phyloP scores from a whole-genome alignment of 176 grass and related monocot genomes.

The Rhynchospora pubera region DNA sequence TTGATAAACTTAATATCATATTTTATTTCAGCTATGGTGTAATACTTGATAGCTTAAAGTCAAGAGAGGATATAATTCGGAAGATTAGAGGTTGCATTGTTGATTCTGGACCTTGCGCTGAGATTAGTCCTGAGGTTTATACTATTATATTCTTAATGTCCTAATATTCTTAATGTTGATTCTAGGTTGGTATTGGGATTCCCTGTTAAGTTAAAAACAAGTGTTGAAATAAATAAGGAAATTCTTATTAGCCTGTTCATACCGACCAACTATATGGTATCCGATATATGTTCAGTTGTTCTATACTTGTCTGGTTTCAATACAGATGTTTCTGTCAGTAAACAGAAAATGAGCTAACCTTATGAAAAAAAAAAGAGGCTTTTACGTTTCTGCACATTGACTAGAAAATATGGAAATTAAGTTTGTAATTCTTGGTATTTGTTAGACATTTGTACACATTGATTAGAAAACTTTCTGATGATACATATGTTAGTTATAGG shows the following conservation, averaged over 20 bases:
- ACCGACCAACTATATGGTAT: background rate
- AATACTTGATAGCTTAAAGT: slow-evolving; percentile 73
- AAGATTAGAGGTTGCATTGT: slow-evolving; percentile 89
- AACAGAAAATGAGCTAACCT: background rate
- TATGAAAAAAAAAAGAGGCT: no score
- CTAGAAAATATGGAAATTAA: slow-evolving; percentile 5
- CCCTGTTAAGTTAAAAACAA: background rate
- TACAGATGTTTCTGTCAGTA: background rate
- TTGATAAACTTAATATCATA: background rate
- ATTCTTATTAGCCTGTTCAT: background rate
- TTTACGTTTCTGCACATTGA: background rate
- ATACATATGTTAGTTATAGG: slow-evolving; percentile 38
- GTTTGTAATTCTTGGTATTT: background rate
- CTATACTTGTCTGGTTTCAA: background rate
- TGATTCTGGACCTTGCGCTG: slow-evolving; percentile 79
- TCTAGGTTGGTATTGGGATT: background rate
- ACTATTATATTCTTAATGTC: background rate
- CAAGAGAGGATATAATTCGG: slow-evolving; percentile 63
- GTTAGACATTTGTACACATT: background rate
- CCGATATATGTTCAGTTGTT: background rate
- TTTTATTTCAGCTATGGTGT: slow-evolving; percentile 62
- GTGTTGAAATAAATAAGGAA: background rate
- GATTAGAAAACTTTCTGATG: slow-evolving; percentile 27
- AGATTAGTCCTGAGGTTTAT: slow-evolving; percentile 84
- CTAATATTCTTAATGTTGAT: background rate